A percentile compares a stretch with the other conserved stretches of the same genome.
phyloP scores from a whole-genome alignment of 2,329 filamentous ascomycete species.

The Microdochium trichocladiopsis region DNA sequence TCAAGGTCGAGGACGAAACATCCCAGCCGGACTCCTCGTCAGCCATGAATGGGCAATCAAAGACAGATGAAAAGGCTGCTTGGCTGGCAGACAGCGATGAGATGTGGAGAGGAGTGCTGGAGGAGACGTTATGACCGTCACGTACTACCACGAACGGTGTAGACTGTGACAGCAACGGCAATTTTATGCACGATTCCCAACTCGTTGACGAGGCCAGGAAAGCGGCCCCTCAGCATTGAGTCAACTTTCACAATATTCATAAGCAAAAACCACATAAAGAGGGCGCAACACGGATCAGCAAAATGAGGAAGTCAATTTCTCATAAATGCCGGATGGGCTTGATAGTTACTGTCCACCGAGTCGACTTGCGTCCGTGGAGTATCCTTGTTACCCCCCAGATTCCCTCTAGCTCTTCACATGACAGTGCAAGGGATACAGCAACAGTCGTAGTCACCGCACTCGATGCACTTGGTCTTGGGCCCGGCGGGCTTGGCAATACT shows the following conservation, averaged over 20 bases:
- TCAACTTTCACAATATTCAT: no score
- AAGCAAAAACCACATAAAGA: no score
- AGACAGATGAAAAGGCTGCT: slow-evolving; percentile 12
- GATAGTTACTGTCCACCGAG: no score
- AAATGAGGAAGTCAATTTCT: no score
- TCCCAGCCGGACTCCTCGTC: not conserved
- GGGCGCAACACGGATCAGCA: no score
- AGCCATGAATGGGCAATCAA: slow-evolving; percentile 5
- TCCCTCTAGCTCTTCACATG: slow-evolving; percentile 33
- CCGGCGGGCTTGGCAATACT: slow-evolving; percentile 42
- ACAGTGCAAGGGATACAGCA: slow-evolving; percentile 49
- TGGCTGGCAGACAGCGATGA: slow-evolving; percentile 7
- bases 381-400: no score
- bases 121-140: not conserved
- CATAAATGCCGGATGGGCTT: no score
- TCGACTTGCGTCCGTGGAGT: no score
- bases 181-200: no score
- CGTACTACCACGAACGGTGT: not conserved
- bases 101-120: not conserved
- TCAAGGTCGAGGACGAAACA: slow-evolving; percentile 26
- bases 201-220: no score
- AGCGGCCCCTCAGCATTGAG: no score
- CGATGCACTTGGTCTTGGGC: slow-evolving; percentile 38
- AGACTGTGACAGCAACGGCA: no score
- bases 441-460: slow-evolving; percentile 43